These are phyloP conservation scores for Dysphania ambrosioides DNA, from an alignment of 148 eudicot genomes.

Conservation along the genomic window DNA sequence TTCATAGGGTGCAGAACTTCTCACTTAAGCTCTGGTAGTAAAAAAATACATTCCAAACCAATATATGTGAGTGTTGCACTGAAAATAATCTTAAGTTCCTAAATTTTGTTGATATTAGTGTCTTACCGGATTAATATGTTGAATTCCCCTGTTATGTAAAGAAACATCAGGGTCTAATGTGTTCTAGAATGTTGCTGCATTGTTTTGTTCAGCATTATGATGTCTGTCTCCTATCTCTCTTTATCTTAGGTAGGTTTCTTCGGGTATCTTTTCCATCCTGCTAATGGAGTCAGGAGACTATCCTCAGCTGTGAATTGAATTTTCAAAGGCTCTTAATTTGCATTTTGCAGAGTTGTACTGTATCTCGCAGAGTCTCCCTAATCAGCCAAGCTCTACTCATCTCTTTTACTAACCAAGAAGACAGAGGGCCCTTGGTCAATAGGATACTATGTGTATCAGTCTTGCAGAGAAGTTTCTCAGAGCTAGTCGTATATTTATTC, in stretches of 20 bases:
- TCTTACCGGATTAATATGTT: not conserved
- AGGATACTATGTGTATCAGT: not conserved
- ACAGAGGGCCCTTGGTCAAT: not conserved
- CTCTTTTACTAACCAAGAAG: too few relatives aligned
- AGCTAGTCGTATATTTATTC: constrained; percentile 1
- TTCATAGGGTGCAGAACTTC: not conserved
- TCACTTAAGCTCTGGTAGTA: not conserved
- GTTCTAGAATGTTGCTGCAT: not conserved
- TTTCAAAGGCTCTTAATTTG: too few relatives aligned
- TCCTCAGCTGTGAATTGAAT: too few relatives aligned
- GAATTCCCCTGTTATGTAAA: not conserved
- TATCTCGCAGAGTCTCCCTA: not conserved
- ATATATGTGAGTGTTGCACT: too few relatives aligned
- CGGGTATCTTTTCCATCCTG: not conserved
- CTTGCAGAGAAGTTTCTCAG: not conserved
- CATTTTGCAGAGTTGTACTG: not conserved
- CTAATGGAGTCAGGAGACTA: too few relatives aligned
- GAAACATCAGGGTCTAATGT: not conserved
- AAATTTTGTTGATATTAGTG: not conserved
- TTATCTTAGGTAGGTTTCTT: too few relatives aligned
- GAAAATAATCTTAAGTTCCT: not conserved
- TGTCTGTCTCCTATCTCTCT: not conserved
- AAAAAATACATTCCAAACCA: not conserved
- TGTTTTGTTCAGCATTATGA: not conserved
- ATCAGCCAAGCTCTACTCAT: not conserved